Conservation (phyloP, 177 flowering plant species). For the Tripterygium wilfordii region DNA sequence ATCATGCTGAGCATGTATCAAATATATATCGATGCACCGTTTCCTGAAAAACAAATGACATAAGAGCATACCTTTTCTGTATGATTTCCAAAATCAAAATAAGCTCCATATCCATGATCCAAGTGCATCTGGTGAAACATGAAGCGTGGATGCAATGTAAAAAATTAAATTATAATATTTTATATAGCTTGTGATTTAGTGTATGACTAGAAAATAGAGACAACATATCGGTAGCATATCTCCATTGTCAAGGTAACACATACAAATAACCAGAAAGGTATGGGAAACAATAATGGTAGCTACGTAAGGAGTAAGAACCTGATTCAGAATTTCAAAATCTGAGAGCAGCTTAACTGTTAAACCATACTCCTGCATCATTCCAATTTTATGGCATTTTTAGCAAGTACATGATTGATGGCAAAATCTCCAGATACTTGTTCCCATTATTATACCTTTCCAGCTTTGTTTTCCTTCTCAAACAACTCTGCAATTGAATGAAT, state of each 20-base stretch:
- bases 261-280: too few species aligned
- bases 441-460: constrained; percentile 43
- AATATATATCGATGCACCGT: too few species aligned
- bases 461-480: constrained; percentile 27
- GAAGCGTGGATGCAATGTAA: neutral
- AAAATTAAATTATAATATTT: neutral
- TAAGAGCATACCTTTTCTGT: constrained; percentile 82
- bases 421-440: neutral
- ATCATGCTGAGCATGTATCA: too few species aligned
- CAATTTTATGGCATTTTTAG: constrained; percentile 6
- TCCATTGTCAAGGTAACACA: too few species aligned
- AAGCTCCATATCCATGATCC: constrained; percentile 67
- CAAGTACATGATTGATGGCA: neutral
- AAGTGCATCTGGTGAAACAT: constrained; percentile 66
- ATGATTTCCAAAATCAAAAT: constrained; percentile 91
- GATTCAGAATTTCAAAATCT: constrained; percentile 68
- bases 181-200: too few species aligned
- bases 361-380: constrained; percentile 57
- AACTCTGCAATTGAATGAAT: constrained; percentile 65
- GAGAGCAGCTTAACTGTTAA: constrained; percentile 59
- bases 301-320: constrained; percentile 43
- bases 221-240: too few species aligned
- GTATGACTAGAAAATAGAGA: too few species aligned
- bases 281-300: too few species aligned
- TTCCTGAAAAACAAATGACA: neutral